Evolutionary conservation across 1,139 yeast genomes (phyloP).

Genomic region (Suhomyces bolitotheri): DNA sequence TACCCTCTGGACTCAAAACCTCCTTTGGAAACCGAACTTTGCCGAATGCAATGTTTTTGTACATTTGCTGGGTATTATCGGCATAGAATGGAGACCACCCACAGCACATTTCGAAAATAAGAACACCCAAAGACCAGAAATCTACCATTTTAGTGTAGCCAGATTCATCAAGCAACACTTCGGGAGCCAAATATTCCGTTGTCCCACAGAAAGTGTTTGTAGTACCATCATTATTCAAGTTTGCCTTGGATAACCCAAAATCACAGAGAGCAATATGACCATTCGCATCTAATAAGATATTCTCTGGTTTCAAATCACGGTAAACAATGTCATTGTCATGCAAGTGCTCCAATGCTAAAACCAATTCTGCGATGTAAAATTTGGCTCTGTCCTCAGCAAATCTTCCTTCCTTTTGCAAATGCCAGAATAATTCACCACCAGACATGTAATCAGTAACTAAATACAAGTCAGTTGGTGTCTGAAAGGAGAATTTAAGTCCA

Average conservation of each 20-base stretch:
- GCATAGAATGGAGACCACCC: slow-evolving; percentile 99
- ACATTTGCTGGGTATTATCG: slow-evolving; percentile 97
- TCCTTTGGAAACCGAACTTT: slow-evolving; percentile 96
- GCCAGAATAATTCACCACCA: slow-evolving; percentile 98
- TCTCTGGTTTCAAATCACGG: slow-evolving; percentile 94
- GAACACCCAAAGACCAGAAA: slow-evolving; percentile 81
- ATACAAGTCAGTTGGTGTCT: slow-evolving; percentile 88
- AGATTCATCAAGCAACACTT: slow-evolving; percentile 74
- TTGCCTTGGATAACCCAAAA: slow-evolving; percentile 94
- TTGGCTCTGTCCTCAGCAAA: slow-evolving; percentile 91
- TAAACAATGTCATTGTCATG: slow-evolving; percentile 93
- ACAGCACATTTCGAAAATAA: slow-evolving; percentile 88
- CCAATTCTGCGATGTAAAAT: slow-evolving; percentile 93
- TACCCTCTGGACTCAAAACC: slow-evolving; percentile 85
- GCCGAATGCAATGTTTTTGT: slow-evolving; percentile 96
- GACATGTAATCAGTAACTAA: slow-evolving; percentile 97
- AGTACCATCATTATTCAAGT: slow-evolving; percentile 81
- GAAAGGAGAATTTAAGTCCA: slow-evolving; percentile 92
- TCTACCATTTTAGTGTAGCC: slow-evolving; percentile 88
- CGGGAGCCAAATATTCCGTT: slow-evolving; percentile 87
- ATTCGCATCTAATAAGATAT: slow-evolving; percentile 88
- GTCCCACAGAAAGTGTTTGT: slow-evolving; percentile 98
- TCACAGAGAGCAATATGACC: slow-evolving; percentile 97
- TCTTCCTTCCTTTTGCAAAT: slow-evolving; percentile 92
- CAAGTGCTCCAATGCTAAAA: slow-evolving; percentile 85